Conservation (phyloP, 1,284 basidiomycete genomes). For the Austroboletus niveus region DNA sequence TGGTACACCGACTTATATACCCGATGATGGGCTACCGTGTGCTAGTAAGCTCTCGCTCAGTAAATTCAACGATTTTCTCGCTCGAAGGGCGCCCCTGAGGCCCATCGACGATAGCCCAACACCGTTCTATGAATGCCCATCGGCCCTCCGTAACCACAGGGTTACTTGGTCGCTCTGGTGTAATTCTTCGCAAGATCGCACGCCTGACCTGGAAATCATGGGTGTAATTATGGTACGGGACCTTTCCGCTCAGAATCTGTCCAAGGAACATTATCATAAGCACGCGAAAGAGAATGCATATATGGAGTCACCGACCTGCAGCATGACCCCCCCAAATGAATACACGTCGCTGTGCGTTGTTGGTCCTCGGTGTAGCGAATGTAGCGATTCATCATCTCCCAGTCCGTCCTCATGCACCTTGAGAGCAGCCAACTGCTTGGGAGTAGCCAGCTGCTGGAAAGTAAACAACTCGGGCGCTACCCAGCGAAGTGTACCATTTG, state of each 20-base stretch:
- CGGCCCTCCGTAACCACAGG: conserved; percentile 2
- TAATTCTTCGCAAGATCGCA: conserved; percentile 7
- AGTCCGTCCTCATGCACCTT: conserved; percentile 4
- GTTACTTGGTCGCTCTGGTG: conserved; percentile 7
- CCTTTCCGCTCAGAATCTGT: conserved; percentile 15
- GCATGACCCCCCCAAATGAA: conserved; percentile 18
- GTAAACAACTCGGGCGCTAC: conserved; percentile 15
- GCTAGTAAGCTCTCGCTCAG: conserved; percentile 1
- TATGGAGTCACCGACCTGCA: conserved; percentile 6
- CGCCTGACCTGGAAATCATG: conserved; percentile 8
- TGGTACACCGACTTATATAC: too few relatives aligned
- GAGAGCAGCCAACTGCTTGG: background rate
- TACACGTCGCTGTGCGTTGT: conserved; percentile 12
- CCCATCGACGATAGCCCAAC: conserved; percentile 8
- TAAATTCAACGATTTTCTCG: conserved; percentile 9
- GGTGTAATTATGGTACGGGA: conserved; percentile 13
- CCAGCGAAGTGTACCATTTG: conserved; percentile 16
- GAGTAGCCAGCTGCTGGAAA: too few relatives aligned
- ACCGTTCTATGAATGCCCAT: background rate
- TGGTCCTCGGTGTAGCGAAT: background rate
- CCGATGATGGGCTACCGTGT: too few relatives aligned
- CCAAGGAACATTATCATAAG: too few relatives aligned
- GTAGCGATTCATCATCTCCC: background rate
- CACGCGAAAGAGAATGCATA: background rate
- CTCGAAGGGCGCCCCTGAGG: conserved; percentile 4